These are phyloP conservation scores for Penicillium rolfsii DNA, from an alignment of 2,329 filamentous ascomycete genomes.

Conservation along the genomic window DNA sequence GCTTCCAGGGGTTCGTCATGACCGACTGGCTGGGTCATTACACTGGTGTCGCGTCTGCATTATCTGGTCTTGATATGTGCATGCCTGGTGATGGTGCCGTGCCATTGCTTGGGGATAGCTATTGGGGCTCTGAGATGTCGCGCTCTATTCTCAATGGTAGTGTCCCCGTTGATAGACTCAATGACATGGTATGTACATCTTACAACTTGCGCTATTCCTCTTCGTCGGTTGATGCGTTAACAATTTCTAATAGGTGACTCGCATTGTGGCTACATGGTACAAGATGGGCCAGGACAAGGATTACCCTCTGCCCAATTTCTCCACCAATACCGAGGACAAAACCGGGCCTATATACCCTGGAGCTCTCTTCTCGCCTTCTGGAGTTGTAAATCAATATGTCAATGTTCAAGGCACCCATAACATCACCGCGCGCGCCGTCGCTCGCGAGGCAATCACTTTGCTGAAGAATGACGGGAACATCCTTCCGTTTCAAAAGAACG, in stretches of 20 bases:
- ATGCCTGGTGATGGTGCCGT: constrained; percentile 66
- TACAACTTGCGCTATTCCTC: background rate
- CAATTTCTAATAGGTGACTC: constrained; percentile 47
- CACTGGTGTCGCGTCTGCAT: constrained; percentile 61
- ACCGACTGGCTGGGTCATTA: constrained; percentile 71
- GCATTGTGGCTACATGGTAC: constrained; percentile 63
- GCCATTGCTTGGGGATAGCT: constrained; percentile 56
- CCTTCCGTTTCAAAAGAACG: constrained; percentile 51
- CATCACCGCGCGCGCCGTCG: constrained; percentile 54
- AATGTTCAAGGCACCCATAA: constrained; percentile 60
- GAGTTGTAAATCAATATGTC: constrained; percentile 71
- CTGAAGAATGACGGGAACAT: constrained; percentile 66
- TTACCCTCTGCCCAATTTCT: constrained; percentile 63
- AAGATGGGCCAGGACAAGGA: constrained; percentile 60
- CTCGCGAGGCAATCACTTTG: constrained; percentile 60
- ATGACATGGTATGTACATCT: constrained; percentile 49
- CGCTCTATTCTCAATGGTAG: constrained; percentile 60
- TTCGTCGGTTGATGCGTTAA: constrained; percentile 12
- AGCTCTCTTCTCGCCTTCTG: constrained; percentile 61
- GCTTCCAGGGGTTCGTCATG: constrained; percentile 72
- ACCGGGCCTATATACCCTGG: constrained; percentile 62
- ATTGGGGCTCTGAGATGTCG: constrained; percentile 61
- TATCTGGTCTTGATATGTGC: constrained; percentile 69
- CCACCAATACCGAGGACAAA: constrained; percentile 59
- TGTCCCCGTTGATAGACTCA: constrained; percentile 59